These are phyloP conservation scores for Barnettozyma wickerhamii DNA, from an alignment of 805 yeast species.

Conservation along the genomic window DNA sequence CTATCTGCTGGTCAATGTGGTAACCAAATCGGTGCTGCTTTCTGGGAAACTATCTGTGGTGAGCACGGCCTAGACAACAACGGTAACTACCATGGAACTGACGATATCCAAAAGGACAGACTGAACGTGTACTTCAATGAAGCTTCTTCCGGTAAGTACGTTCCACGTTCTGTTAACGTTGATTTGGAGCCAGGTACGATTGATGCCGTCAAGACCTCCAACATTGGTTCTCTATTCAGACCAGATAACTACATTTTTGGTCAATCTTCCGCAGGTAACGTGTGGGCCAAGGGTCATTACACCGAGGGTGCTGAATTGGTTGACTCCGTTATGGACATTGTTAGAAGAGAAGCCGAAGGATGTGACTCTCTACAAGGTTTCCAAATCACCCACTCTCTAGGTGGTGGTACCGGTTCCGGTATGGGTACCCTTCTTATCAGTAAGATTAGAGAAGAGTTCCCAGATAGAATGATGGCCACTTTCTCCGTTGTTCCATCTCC, in stretches of 20 bases:
- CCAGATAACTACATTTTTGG: slow-evolving; percentile 97
- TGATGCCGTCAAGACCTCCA: slow-evolving; percentile 94
- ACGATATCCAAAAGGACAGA: slow-evolving; percentile 73
- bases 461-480: slow-evolving; percentile 95
- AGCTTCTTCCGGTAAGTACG: slow-evolving; percentile 94
- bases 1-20: slow-evolving; percentile 98
- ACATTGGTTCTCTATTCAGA: slow-evolving; percentile 87
- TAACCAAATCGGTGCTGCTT: slow-evolving; percentile 95
- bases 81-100: slow-evolving; percentile 65
- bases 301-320: slow-evolving; percentile 94
- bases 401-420: slow-evolving; percentile 99
- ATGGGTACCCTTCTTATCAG: slow-evolving; percentile 91
- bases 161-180: slow-evolving; percentile 95
- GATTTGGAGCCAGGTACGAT: slow-evolving; percentile 98
- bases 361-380: slow-evolving; percentile 98
- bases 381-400: slow-evolving; percentile 92
- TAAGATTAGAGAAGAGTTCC: slow-evolving; percentile 87
- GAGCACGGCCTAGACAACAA: slow-evolving; percentile 78
- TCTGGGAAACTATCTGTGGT: slow-evolving; percentile 89
- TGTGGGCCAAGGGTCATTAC: slow-evolving; percentile 98
- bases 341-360: slow-evolving; percentile 93
- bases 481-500: slow-evolving; percentile 99
- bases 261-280: slow-evolving; percentile 98
- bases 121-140: slow-evolving; percentile 94
- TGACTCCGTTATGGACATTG: slow-evolving; percentile 91